These are phyloP conservation scores for Cucurbita pepo DNA, from an alignment of 306 rosid genomes.

Conservation along the genomic window DNA sequence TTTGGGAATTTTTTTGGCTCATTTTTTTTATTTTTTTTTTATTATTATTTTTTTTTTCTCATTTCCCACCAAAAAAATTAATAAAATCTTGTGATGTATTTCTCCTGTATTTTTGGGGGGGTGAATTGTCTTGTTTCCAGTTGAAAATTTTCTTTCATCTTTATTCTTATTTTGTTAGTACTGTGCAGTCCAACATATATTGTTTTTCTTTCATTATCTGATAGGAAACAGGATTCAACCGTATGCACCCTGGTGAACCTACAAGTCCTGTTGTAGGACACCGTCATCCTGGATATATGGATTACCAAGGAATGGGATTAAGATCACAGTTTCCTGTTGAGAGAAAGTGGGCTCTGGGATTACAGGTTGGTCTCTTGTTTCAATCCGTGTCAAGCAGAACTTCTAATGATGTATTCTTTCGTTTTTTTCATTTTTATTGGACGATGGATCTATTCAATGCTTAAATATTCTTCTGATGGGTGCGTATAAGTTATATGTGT, in stretches of 20 bases:
- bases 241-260: slow-evolving; percentile 38
- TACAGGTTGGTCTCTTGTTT: slow-evolving; percentile 47
- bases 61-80: no score
- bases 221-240: slow-evolving; percentile 53
- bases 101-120: neutral
- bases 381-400: neutral
- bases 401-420: neutral
- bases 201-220: neutral
- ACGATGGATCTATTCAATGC: neutral
- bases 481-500: neutral
- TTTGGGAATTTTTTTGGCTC: neutral
- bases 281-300: slow-evolving; percentile 55
- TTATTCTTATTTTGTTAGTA: neutral
- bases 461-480: neutral
- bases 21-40: neutral
- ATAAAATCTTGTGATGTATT: neutral
- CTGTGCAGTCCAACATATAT: neutral
- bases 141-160: neutral
- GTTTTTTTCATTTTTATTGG: neutral
- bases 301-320: slow-evolving; percentile 52
- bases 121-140: neutral
- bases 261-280: slow-evolving; percentile 53
- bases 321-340: slow-evolving; percentile 69
- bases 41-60: neutral
- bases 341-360: slow-evolving; percentile 94